phyloP scores from a whole-genome alignment of 2,329 filamentous ascomycete species.

The Aspergillus nomiae region DNA sequence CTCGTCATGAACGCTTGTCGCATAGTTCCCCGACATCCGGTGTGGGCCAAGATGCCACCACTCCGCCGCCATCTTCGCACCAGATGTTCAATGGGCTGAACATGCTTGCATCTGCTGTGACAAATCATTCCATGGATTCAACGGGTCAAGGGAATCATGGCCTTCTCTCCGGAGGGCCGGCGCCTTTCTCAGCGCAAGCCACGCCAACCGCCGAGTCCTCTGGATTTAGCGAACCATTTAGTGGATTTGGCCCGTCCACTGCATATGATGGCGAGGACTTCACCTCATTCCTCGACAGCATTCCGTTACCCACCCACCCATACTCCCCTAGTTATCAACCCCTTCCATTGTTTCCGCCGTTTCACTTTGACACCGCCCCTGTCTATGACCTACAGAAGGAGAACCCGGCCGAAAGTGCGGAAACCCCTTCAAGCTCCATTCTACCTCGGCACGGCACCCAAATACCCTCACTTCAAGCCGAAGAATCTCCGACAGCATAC shows the following conservation, averaged over 20 bases:
- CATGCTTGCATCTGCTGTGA: constrained; percentile 31
- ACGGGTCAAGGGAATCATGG: not conserved
- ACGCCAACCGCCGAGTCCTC: constrained; percentile 18
- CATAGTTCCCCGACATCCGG: constrained; percentile 23
- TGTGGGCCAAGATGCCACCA: constrained; percentile 4
- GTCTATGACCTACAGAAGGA: constrained; percentile 27
- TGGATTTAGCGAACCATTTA: constrained; percentile 24
- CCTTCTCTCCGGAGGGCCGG: constrained; percentile 15
- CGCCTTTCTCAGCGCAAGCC: constrained; percentile 8
- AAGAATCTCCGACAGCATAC: constrained; percentile 28
- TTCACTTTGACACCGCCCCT: constrained; percentile 25
- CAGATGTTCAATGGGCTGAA: constrained; percentile 29
- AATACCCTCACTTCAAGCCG: constrained; percentile 35
- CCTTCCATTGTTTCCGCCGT: constrained; percentile 32
- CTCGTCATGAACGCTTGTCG: constrained; percentile 33
- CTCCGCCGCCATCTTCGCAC: constrained; percentile 21
- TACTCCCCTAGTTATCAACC: constrained; percentile 38
- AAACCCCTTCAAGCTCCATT: constrained; percentile 32
- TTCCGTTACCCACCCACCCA: constrained; percentile 35
- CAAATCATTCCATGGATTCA: constrained; percentile 21
- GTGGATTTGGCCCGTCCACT: constrained; percentile 24
- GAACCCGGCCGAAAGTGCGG: constrained; percentile 13
- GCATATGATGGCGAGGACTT: constrained; percentile 36
- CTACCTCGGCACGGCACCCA: constrained; percentile 37
- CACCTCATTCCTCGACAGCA: constrained; percentile 38